A percentile compares a stretch with the other conserved stretches of the same genome.
These are phyloP conservation scores for Elongisporangium prolatum DNA, from an alignment of 352 stramenopile species.

Conservation along the genomic window DNA sequence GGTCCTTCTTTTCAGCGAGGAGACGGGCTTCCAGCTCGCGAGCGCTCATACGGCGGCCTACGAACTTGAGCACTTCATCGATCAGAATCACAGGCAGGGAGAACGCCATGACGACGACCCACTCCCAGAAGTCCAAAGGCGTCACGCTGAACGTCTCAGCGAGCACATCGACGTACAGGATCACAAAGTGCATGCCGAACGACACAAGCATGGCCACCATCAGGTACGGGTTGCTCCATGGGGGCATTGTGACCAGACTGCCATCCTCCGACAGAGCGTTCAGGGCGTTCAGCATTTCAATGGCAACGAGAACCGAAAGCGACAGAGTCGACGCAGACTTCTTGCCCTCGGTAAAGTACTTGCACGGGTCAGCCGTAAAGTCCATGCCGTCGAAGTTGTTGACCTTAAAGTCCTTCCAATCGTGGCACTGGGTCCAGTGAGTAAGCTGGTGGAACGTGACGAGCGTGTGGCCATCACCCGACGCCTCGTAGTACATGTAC, in stretches of 20 bases:
- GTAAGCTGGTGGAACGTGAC: constrained; percentile 89
- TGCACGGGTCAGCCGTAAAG: constrained; percentile 88
- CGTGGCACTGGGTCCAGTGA: constrained; percentile 87
- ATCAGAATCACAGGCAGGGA: constrained; percentile 93
- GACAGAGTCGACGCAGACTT: constrained; percentile 90
- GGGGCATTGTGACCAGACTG: constrained; percentile 89
- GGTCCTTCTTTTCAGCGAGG: constrained; percentile 38
- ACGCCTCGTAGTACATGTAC: constrained; percentile 91
- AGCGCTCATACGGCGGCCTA: constrained; percentile 78
- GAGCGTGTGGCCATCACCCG: constrained; percentile 89
- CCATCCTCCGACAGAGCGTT: constrained; percentile 93
- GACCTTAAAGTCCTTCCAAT: constrained; percentile 90
- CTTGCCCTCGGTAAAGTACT: constrained; percentile 92
- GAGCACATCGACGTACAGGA: constrained; percentile 92
- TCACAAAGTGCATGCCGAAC: constrained; percentile 92
- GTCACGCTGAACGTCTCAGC: constrained; percentile 92
- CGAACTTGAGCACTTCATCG: constrained; percentile 93
- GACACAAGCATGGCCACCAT: constrained; percentile 91
- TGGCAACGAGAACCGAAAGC: constrained; percentile 91
- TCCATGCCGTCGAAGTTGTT: constrained; percentile 90
- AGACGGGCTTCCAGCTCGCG: constrained; percentile 70
- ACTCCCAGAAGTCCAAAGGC: constrained; percentile 90
- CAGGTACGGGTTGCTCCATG: constrained; percentile 93
- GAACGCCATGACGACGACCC: constrained; percentile 89
- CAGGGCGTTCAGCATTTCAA: constrained; percentile 95